Conservation (phyloP, 2,329 filamentous ascomycete genomes). For the Aspergillus quadrilineatus region DNA sequence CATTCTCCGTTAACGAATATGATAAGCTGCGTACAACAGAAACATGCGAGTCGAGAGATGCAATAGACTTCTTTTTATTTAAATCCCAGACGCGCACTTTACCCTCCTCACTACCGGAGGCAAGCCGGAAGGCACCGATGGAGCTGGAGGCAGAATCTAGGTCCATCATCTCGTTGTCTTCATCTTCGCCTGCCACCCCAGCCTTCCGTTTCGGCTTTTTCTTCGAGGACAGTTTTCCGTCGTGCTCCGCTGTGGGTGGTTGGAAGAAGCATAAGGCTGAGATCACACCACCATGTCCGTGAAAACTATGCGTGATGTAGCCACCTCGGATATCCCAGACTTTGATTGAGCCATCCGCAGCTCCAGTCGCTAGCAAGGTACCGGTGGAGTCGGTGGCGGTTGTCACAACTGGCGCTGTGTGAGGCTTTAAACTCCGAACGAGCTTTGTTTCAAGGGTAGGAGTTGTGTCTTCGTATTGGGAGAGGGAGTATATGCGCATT, state of each 20-base stretch:
- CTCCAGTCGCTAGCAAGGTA: slow-evolving; percentile 86
- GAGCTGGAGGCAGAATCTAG: slow-evolving; percentile 45
- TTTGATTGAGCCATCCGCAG: slow-evolving; percentile 90
- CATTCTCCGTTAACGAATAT: slow-evolving; percentile 72
- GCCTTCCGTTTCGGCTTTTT: slow-evolving; percentile 44
- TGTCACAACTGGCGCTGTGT: slow-evolving; percentile 84
- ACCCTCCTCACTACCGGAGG: slow-evolving; percentile 90
- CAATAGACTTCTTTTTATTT: slow-evolving; percentile 74
- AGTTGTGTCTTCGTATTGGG: slow-evolving; percentile 55
- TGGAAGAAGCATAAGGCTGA: slow-evolving; percentile 93
- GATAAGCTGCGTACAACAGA: slow-evolving; percentile 89
- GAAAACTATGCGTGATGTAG: slow-evolving; percentile 91
- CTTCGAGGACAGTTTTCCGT: slow-evolving; percentile 43
- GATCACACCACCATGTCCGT: slow-evolving; percentile 85
- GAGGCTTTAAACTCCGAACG: slow-evolving; percentile 80
- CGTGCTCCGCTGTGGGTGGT: slow-evolving; percentile 51
- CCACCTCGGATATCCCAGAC: slow-evolving; percentile 93
- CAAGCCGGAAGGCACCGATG: slow-evolving; percentile 70
- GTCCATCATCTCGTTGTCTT: slow-evolving; percentile 47
- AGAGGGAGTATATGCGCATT: slow-evolving; percentile 84
- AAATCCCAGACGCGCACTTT: slow-evolving; percentile 91
- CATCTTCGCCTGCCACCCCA: slow-evolving; percentile 34
- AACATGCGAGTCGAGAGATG: slow-evolving; percentile 84
- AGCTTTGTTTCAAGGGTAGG: slow-evolving; percentile 65
- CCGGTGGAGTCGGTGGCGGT: slow-evolving; percentile 81